A percentile compares a stretch with the other conserved stretches of the same genome.
These are phyloP conservation scores for Durusdinium trenchii DNA, from an alignment of 73 alveolate species.

Conservation along the genomic window DNA sequence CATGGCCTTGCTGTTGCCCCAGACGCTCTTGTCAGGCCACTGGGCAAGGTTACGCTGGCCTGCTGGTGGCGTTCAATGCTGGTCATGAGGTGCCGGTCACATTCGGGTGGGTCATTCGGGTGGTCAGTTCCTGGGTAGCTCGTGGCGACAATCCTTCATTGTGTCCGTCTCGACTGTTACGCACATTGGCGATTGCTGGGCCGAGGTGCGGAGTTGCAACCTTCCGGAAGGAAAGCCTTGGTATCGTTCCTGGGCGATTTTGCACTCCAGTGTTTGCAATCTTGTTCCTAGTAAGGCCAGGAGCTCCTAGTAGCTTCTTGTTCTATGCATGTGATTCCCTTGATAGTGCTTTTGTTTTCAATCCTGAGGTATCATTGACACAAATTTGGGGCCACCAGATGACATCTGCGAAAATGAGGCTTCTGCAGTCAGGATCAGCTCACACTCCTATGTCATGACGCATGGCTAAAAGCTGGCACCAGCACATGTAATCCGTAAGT, in stretches of 20 bases:
- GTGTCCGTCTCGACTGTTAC: neutral
- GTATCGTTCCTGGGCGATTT: conserved; percentile 21
- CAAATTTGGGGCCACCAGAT: conserved; percentile 69
- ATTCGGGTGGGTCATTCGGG: neutral
- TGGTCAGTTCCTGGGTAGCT: neutral
- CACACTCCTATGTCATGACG: conserved; percentile 64
- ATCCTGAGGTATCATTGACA: conserved; percentile 70
- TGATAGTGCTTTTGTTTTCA: neutral
- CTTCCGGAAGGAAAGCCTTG: conserved; percentile 87
- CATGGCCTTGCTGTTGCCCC: too few species aligned
- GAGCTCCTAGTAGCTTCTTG: too few species aligned
- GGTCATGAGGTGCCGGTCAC: conserved; percentile 59
- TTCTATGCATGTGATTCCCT: neutral
- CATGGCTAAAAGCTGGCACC: too few species aligned
- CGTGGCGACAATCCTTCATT: neutral
- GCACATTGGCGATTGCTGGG: neutral
- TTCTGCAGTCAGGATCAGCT: conserved; percentile 41
- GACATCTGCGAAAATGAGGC: conserved; percentile 82
- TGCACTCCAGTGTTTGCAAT: neutral
- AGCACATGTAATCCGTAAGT: too few species aligned
- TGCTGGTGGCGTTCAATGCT: conserved; percentile 91
- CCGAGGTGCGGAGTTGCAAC: conserved; percentile 72
- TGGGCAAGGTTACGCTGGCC: conserved; percentile 82
- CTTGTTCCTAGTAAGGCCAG: too few species aligned
- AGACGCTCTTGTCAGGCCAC: conserved; percentile 57